phyloP scores from a whole-genome alignment of 2,329 filamentous ascomycete species.

The Penicillium vulpinum region DNA sequence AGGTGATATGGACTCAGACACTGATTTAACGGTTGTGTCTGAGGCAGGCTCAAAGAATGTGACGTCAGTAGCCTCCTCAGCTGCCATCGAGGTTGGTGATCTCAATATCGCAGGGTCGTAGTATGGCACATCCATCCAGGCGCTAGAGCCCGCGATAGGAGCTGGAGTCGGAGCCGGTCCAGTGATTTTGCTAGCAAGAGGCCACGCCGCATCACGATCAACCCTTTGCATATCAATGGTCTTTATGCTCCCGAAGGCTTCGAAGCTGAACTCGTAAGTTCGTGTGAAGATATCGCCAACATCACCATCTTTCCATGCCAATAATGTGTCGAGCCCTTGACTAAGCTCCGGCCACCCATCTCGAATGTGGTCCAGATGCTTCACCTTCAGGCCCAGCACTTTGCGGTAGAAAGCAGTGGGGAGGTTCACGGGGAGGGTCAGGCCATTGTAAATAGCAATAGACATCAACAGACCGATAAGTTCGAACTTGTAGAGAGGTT shows the following conservation, averaged over 20 bases:
- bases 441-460: constrained; percentile 86
- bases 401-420: constrained; percentile 81
- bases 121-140: constrained; percentile 27
- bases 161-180: neutral
- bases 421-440: constrained; percentile 87
- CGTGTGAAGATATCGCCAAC: constrained; percentile 80
- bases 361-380: constrained; percentile 71
- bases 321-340: constrained; percentile 69
- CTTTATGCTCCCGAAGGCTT: constrained; percentile 55
- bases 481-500: constrained; percentile 87
- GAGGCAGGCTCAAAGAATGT: constrained; percentile 4
- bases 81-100: constrained; percentile 25
- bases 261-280: constrained; percentile 81
- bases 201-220: constrained; percentile 39
- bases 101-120: constrained; percentile 19
- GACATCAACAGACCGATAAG: constrained; percentile 84
- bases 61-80: constrained; percentile 20
- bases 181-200: constrained; percentile 16
- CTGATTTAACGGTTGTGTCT: constrained; percentile 25
- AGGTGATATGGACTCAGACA: constrained; percentile 23
- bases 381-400: constrained; percentile 68
- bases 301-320: constrained; percentile 77
- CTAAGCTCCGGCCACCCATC: constrained; percentile 86
- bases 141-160: constrained; percentile 12
- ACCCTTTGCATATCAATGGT: constrained; percentile 57